A percentile compares a stretch with the other conserved stretches of the same genome.
Conservation (phyloP, 2,329 filamentous ascomycete genomes). For the Penicillium sp. region DNA sequence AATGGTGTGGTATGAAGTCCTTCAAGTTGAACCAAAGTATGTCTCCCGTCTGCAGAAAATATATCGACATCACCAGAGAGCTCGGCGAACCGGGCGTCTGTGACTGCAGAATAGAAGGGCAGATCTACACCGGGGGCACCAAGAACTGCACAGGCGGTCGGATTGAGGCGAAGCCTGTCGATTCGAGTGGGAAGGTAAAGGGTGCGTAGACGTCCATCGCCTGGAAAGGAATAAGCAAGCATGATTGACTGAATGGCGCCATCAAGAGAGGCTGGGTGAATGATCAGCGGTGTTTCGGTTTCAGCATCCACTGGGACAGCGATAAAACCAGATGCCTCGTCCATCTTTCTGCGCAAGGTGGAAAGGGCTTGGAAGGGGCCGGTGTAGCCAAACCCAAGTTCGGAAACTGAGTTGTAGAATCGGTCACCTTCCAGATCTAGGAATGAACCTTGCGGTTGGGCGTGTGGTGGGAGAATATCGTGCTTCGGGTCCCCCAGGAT, state of each 20-base stretch:
- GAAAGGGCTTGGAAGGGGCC: slow-evolving; percentile 25
- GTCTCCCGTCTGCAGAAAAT: slow-evolving; percentile 15
- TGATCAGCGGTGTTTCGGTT: slow-evolving; percentile 4
- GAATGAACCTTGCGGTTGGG: slow-evolving; percentile 1
- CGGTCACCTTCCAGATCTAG: slow-evolving; percentile 21
- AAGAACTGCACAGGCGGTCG: background rate
- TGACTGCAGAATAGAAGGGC: slow-evolving; percentile 21
- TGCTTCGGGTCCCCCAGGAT: slow-evolving; percentile 8
- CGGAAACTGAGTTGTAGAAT: slow-evolving; percentile 28
- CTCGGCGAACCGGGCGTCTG: slow-evolving; percentile 13
- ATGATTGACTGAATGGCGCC: slow-evolving; percentile 25
- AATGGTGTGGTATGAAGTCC: slow-evolving; percentile 25
- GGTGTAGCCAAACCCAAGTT: slow-evolving; percentile 30
- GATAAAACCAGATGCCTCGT: slow-evolving; percentile 22
- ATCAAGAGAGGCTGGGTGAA: slow-evolving; percentile 21
- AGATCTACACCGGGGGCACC: slow-evolving; percentile 13
- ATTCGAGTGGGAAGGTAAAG: slow-evolving; percentile 26
- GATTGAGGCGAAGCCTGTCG: slow-evolving; percentile 22
- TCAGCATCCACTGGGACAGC: slow-evolving; percentile 9
- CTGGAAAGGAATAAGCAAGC: slow-evolving; percentile 25
- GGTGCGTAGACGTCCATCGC: slow-evolving; percentile 20
- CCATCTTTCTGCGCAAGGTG: slow-evolving; percentile 18
- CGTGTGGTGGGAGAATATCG: slow-evolving; percentile 10
- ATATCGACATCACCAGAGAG: slow-evolving; percentile 30
- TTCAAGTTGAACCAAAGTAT: slow-evolving; percentile 22